Evolutionary conservation across 2,329 filamentous ascomycete species (phyloP).

Genomic region (Dothistroma septosporum): DNA sequence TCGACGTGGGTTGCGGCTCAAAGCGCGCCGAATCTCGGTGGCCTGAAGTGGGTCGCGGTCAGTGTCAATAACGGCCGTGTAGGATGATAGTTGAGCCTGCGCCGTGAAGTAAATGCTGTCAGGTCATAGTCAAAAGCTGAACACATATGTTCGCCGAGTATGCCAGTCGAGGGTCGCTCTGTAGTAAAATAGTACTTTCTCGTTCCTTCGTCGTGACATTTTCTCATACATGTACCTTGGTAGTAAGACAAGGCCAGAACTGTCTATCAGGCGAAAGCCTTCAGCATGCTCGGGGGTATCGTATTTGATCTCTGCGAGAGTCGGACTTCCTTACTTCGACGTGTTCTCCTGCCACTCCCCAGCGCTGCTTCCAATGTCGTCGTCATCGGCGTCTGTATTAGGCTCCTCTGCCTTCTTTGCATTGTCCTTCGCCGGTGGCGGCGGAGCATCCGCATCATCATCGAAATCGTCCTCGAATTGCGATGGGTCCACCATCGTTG

Average conservation of each 20-base stretch:
- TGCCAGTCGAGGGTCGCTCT: neutral
- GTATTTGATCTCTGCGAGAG: constrained; percentile 7
- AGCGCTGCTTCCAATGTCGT: constrained; percentile 27
- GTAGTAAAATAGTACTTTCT: neutral
- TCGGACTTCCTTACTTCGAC: constrained; percentile 11
- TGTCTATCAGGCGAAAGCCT: neutral
- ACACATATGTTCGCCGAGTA: neutral
- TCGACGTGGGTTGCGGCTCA: constrained; percentile 10
- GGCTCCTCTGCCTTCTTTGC: constrained; percentile 8
- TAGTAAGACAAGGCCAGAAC: neutral
- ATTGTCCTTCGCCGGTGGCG: constrained; percentile 29
- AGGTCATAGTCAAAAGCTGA: neutral
- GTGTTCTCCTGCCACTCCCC: constrained; percentile 27
- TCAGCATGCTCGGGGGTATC: constrained; percentile 10
- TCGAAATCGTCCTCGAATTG: constrained; percentile 46
- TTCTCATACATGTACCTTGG: neutral
- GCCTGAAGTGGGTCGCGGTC: constrained; percentile 7
- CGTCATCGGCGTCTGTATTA: constrained; percentile 12
- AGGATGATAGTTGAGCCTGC: neutral
- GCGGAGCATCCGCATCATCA: constrained; percentile 36
- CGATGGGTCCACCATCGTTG: constrained; percentile 43
- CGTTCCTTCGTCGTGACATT: neutral
- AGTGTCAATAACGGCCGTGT: neutral
- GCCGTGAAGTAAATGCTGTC: too few relatives aligned
- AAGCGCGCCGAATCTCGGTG: constrained; percentile 10